These are phyloP conservation scores for Entelexis paramagnoliae DNA, from an alignment of 1,139 yeast species.

Conservation along the genomic window DNA sequence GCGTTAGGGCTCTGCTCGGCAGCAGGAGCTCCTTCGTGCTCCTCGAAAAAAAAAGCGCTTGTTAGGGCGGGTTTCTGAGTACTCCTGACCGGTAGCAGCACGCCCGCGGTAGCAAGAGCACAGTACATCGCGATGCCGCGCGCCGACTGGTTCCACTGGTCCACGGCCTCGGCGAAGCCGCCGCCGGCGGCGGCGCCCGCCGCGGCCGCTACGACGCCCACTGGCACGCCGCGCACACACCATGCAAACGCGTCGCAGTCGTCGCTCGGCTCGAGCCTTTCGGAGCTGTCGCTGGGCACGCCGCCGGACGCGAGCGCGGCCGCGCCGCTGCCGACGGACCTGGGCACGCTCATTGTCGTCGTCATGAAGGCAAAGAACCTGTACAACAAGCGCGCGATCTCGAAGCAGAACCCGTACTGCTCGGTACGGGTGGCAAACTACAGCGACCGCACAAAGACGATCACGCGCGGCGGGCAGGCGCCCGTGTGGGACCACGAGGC, in stretches of 20 bases:
- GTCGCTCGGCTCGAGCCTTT: conserved; percentile 1
- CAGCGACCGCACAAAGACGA: conserved; percentile 63
- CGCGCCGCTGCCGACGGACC: conserved; percentile 13
- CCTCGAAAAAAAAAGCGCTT: too few species aligned
- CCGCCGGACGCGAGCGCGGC: neutral
- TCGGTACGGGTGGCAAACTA: conserved; percentile 70
- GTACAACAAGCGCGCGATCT: conserved; percentile 71
- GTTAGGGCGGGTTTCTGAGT: too few species aligned
- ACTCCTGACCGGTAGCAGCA: too few species aligned
- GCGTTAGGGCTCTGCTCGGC: neutral
- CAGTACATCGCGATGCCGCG: neutral
- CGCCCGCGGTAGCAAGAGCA: too few species aligned
- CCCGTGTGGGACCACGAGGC: conserved; percentile 79
- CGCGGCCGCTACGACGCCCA: too few species aligned
- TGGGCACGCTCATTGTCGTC: conserved; percentile 34
- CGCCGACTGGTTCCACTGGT: conserved; percentile 1
- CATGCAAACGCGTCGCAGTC: neutral
- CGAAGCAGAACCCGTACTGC: conserved; percentile 83
- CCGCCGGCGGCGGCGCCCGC: neutral
- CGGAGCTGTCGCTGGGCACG: neutral
- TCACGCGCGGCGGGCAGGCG: conserved; percentile 79
- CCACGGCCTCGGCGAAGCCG: neutral
- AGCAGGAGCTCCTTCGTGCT: too few species aligned
- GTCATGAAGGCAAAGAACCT: conserved; percentile 44
- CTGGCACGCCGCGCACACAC: too few species aligned